phyloP scores from a whole-genome alignment of 2,329 filamentous ascomycete species.

The Dryadomyces quercus-mongolicae region DNA sequence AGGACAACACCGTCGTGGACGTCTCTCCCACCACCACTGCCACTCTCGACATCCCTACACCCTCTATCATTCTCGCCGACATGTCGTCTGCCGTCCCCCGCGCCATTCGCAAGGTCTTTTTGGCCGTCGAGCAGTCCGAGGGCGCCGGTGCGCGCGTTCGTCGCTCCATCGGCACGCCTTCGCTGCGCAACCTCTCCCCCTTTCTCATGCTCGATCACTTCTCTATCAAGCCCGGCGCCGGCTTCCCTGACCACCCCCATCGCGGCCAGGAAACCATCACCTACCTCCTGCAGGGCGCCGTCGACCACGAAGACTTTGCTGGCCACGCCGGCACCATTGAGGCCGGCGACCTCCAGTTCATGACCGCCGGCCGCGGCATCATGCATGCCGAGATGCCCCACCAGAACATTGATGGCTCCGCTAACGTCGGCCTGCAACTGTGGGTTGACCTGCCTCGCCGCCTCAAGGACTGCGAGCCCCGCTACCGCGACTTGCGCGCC shows the following conservation, averaged over 20 bases:
- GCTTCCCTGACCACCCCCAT: conserved; percentile 80
- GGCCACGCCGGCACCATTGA: conserved; percentile 75
- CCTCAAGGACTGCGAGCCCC: conserved; percentile 79
- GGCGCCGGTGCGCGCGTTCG: conserved; percentile 80
- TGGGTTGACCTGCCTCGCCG: conserved; percentile 84
- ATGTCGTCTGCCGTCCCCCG: conserved; percentile 51
- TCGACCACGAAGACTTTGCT: conserved; percentile 88
- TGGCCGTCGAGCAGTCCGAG: conserved; percentile 76
- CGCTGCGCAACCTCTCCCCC: conserved; percentile 75
- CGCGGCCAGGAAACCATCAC: conserved; percentile 82
- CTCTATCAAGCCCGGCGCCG: conserved; percentile 63
- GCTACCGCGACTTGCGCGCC: conserved; percentile 76
- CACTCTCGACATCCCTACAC: not conserved
- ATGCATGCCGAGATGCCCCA: conserved; percentile 94
- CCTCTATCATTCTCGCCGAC: conserved; percentile 7
- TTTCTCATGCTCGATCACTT: conserved; percentile 98
- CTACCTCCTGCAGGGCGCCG: conserved; percentile 72
- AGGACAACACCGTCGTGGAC: not conserved
- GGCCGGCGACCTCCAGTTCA: conserved; percentile 89
- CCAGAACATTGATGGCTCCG: conserved; percentile 59
- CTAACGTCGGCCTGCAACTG: conserved; percentile 81
- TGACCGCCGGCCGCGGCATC: conserved; percentile 87
- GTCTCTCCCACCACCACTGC: not conserved
- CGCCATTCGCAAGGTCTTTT: conserved; percentile 70
- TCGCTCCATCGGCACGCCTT: conserved; percentile 73